Percentiles rank a stretch among this genome's conserved stretches.
Evolutionary conservation across 1,139 yeast genomes (phyloP).

Genomic region (Suzukiozyma palmioleophila): DNA sequence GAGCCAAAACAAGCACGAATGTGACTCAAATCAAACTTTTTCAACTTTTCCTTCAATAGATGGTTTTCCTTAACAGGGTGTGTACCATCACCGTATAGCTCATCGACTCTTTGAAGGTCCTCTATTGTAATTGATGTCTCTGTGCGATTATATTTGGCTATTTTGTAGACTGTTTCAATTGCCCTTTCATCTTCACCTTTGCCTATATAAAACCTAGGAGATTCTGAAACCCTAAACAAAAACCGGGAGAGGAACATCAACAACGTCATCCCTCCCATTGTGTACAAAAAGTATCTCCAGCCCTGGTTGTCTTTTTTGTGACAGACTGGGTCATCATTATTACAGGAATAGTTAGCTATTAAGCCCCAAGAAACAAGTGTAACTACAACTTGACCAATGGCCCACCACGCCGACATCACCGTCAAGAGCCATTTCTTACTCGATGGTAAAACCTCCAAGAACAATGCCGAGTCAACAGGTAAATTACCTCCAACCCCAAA

Average conservation of each 20-base stretch:
- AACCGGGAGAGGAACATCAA: conserved; percentile 34
- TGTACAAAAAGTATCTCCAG: conserved; percentile 41
- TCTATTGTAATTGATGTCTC: conserved; percentile 23
- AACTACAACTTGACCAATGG: conserved; percentile 37
- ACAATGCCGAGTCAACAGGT: conserved; percentile 44
- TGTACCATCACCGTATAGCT: conserved; percentile 12
- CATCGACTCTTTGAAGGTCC: conserved; percentile 27
- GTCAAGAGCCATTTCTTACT: conserved; percentile 38
- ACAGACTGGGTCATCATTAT: conserved; percentile 19
- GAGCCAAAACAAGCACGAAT: conserved; percentile 35
- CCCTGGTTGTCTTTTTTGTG: conserved; percentile 35
- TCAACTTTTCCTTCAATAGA: conserved; percentile 21
- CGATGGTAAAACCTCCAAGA: conserved; percentile 38
- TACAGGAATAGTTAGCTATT: conserved; percentile 35
- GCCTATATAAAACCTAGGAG: conserved; percentile 36
- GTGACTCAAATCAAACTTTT: conserved; percentile 28
- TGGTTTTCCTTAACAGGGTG: conserved; percentile 15
- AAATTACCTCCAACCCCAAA: conserved; percentile 45
- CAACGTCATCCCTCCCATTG: conserved; percentile 38
- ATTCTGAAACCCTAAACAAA: conserved; percentile 33
- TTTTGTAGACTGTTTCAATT: conserved; percentile 30
- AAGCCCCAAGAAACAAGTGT: conserved; percentile 40
- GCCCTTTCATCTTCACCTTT: conserved; percentile 36
- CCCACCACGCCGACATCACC: conserved; percentile 44
- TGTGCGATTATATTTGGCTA: conserved; percentile 31